Evolutionary conservation across 2,329 filamentous ascomycete species (phyloP), one percentile per base, ranked within the genome.

Genomic region (Fusarium domesticum): DNA sequence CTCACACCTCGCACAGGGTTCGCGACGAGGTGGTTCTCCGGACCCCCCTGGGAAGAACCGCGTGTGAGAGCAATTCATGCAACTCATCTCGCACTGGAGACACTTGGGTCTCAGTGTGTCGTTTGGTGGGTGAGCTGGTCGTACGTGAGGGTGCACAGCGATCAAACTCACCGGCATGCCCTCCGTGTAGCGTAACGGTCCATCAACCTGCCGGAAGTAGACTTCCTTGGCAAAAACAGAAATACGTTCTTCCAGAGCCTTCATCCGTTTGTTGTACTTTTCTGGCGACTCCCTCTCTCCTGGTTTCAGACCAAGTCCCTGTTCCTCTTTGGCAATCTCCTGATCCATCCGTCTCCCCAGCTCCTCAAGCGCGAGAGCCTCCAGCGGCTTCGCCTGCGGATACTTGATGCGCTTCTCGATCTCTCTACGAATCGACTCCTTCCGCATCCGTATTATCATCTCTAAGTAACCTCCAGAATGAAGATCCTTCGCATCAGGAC

Each of bases 131-230:
- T 18, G 7, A 17, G 36, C 39, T 11, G 53, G 52, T 16, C 34
- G 20, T 30, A 64, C 35, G 25, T 48, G 32, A 6, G 49, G 58
- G 20, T 52, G 47, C 5, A 48, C 35, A 2, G 42, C 15, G 4
- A 51, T 19, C 4, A 56, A 36, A 25, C 58, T 57, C 25, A 46
- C 48, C 0, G 64, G 63, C 3, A 57, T 42, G 2, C 64, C 63
- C 6, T 65, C 59, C 5, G 64, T 33, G 37, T 66, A 66, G n/a
- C 43, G 46, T 19, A 48, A 43, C 32, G 52, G 43, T 7, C 25
- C 41, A 17, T 19, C 14, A 1, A 51, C 39, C 18, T 39, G 42
- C n/a, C 46, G 50, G 10, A 7, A 6, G 28, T 36, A 33, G 12
- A 49, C 35, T n/a, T 45, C 7, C 14, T 14, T 15, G 10, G 46